These are phyloP conservation scores for Oryza australiensis DNA, from an alignment of 176 grass and related monocot genomes.

Conservation along the genomic window DNA sequence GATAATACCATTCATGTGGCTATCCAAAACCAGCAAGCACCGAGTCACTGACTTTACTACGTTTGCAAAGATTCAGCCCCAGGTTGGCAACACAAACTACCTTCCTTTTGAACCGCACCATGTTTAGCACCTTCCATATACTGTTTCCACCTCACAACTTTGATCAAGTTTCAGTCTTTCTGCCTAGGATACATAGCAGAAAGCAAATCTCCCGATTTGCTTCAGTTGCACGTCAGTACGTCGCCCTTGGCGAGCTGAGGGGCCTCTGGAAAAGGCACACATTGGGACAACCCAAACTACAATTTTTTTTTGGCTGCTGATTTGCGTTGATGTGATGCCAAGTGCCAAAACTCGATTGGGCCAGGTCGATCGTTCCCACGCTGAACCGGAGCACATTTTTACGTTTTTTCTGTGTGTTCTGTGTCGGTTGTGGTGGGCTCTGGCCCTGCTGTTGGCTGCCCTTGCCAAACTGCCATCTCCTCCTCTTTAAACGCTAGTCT, in stretches of 20 bases:
- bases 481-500: background rate
- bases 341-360: conserved; percentile 10
- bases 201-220: conserved; percentile 7
- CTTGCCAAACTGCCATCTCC: background rate
- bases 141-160: background rate
- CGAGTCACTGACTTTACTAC: background rate
- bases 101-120: background rate
- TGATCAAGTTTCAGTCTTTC: background rate
- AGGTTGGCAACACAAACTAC: background rate
- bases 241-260: background rate
- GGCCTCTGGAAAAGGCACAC: background rate
- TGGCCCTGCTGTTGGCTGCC: background rate
- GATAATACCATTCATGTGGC: background rate
- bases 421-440: conserved; percentile 42
- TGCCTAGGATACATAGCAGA: background rate
- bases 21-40: conserved; percentile 17
- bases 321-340: conserved; percentile 28
- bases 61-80: background rate
- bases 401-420: background rate
- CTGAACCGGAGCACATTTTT: background rate
- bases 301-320: background rate
- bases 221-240: conserved; percentile 36
- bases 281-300: background rate
- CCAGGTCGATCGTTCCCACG: background rate
- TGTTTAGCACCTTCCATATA: conserved; percentile 14